phyloP scores from a whole-genome alignment of 2,329 filamentous ascomycete species.

The Septoria linicola region DNA sequence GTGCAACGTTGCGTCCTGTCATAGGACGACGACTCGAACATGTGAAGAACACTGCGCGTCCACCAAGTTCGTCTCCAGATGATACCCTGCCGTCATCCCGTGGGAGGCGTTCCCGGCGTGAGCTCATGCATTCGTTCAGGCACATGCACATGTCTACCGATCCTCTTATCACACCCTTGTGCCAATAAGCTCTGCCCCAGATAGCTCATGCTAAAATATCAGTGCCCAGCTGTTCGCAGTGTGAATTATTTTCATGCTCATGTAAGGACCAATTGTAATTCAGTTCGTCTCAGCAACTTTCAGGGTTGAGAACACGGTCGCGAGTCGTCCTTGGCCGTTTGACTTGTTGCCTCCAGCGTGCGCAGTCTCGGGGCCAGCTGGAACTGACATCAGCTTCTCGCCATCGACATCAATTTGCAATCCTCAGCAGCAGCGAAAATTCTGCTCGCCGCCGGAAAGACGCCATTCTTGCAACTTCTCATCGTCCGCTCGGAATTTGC shows the following conservation, averaged over 20 bases:
- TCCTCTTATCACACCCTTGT: neutral
- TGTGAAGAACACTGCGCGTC: neutral
- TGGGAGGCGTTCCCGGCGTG: constrained; percentile 2
- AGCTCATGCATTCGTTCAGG: neutral
- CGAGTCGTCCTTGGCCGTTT: too few relatives aligned
- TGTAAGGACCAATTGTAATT: too few relatives aligned
- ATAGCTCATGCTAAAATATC: too few relatives aligned
- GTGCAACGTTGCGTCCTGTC: too few relatives aligned
- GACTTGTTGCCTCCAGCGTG: too few relatives aligned
- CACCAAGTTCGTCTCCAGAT: neutral
- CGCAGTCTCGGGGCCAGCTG: too few relatives aligned
- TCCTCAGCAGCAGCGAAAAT: neutral
- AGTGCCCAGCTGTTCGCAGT: too few relatives aligned
- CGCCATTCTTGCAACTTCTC: neutral
- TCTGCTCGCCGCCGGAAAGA: constrained; percentile 4
- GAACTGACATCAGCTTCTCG: neutral
- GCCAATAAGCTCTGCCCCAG: too few relatives aligned
- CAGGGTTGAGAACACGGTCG: too few relatives aligned
- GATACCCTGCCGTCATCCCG: neutral
- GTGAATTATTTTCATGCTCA: too few relatives aligned
- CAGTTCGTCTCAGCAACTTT: too few relatives aligned
- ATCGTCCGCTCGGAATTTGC: constrained; percentile 1
- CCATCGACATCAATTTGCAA: neutral
- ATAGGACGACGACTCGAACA: neutral
- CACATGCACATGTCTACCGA: neutral